These are phyloP conservation scores for Drechslerella dactyloides DNA, from an alignment of 2,329 filamentous ascomycete species.

Conservation along the genomic window DNA sequence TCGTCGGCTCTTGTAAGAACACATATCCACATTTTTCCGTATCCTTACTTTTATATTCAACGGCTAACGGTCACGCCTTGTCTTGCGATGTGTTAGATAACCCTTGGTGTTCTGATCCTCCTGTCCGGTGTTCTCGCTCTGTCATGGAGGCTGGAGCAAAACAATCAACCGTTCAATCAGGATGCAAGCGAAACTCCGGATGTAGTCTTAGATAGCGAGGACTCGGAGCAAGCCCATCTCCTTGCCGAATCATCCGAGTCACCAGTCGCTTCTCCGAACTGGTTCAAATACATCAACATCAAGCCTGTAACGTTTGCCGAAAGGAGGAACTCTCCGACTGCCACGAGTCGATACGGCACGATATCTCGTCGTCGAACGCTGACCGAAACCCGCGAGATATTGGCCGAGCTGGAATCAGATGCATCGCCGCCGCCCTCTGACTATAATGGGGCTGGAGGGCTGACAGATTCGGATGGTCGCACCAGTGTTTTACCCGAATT, in stretches of 20 bases:
- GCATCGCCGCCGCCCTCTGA: slow-evolving; percentile 17
- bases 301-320: slow-evolving; percentile 11
- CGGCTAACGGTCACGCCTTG: slow-evolving; percentile 6
- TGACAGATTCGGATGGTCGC: background rate
- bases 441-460: background rate
- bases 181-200: slow-evolving; percentile 65
- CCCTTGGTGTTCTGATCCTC: slow-evolving; percentile 83
- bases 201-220: slow-evolving; percentile 54
- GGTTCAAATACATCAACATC: slow-evolving; percentile 34
- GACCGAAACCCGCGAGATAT: slow-evolving; percentile 40
- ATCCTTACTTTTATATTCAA: background rate
- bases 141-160: slow-evolving; percentile 76
- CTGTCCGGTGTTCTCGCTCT: slow-evolving; percentile 86
- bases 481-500: background rate
- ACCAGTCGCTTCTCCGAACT: slow-evolving; percentile 13
- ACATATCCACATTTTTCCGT: background rate
- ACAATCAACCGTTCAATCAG: slow-evolving; percentile 72
- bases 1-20: slow-evolving; percentile 69
- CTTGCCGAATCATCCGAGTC: slow-evolving; percentile 18
- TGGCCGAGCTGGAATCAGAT: slow-evolving; percentile 42
- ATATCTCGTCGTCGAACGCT: slow-evolving; percentile 37
- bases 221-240: slow-evolving; percentile 28
- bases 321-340: slow-evolving; percentile 17
- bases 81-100: slow-evolving; percentile 63
- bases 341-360: slow-evolving; percentile 27